Conservation (phyloP, 106 monocot genomes). For the Dendrobium huoshanense region DNA sequence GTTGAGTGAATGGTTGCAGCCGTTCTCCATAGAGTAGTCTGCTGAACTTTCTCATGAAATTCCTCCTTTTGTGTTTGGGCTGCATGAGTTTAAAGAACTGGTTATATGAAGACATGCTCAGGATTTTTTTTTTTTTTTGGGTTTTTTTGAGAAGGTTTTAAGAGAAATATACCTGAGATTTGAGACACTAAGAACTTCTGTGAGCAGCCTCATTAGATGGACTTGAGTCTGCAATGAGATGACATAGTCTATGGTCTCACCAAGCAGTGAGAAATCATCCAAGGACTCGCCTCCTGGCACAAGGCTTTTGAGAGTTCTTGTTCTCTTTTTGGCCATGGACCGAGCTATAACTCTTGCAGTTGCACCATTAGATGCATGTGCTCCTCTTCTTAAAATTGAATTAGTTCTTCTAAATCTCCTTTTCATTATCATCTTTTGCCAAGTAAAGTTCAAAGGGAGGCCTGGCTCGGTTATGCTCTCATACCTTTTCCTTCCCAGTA, state of each 20-base stretch:
- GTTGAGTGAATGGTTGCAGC: background rate
- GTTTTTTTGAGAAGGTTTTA: background rate
- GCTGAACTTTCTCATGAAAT: background rate
- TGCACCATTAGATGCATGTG: background rate
- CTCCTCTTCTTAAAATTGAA: conserved; percentile 1
- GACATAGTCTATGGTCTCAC: conserved; percentile 58
- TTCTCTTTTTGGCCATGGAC: conserved; percentile 42
- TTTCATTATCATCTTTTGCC: background rate
- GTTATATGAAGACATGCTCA: background rate
- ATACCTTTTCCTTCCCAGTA: conserved; percentile 4
- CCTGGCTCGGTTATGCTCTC: conserved; percentile 4
- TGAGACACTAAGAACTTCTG: conserved; percentile 9
- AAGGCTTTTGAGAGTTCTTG: conserved; percentile 33
- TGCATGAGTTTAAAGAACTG: background rate
- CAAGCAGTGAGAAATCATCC: conserved; percentile 35
- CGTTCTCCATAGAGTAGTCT: background rate
- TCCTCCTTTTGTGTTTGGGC: background rate
- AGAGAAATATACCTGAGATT: conserved; percentile 17
- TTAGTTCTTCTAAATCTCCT: background rate
- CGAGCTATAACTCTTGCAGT: conserved; percentile 16
- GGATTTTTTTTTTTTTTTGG: background rate
- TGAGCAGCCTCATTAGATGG: conserved; percentile 38
- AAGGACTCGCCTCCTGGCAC: conserved; percentile 57
- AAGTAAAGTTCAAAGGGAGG: background rate
- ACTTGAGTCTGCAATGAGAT: conserved; percentile 57